Conservation (phyloP, 1,139 yeast genomes). For the Pichia cactophila region DNA sequence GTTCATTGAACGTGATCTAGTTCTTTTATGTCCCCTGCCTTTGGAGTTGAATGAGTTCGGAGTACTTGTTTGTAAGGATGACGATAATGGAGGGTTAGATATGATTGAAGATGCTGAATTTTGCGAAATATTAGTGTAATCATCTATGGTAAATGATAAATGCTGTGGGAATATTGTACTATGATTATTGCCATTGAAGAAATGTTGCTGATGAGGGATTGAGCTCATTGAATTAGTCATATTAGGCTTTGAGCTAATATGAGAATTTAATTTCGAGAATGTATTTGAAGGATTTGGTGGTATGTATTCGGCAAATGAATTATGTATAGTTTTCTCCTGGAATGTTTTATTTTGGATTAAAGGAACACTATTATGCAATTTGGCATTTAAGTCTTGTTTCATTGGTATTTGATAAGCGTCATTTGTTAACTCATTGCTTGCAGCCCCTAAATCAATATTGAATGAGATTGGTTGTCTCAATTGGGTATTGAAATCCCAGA, state of each 20-base stretch:
- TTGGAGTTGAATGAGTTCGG: neutral
- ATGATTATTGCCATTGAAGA: neutral
- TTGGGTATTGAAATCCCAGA: conserved; percentile 25
- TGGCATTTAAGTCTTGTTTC: neutral
- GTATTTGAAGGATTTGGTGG: neutral
- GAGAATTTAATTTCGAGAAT: neutral
- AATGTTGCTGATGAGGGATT: neutral
- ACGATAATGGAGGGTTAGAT: neutral
- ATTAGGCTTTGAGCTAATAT: neutral
- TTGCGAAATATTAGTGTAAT: neutral
- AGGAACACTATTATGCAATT: neutral
- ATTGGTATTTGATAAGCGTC: neutral
- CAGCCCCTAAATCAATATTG: neutral
- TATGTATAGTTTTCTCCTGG: neutral
- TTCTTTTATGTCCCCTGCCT: conserved; percentile 26
- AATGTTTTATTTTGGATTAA: neutral
- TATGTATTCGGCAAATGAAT: neutral
- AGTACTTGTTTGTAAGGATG: neutral
- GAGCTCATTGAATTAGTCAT: neutral
- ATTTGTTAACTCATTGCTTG: neutral
- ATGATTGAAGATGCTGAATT: neutral
- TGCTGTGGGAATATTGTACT: neutral
- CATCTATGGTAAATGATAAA: neutral
- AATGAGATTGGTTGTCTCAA: neutral
- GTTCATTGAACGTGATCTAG: conserved; percentile 28